Conservation (phyloP, 2,329 filamentous ascomycete genomes). For the Fusarium nurragi region DNA sequence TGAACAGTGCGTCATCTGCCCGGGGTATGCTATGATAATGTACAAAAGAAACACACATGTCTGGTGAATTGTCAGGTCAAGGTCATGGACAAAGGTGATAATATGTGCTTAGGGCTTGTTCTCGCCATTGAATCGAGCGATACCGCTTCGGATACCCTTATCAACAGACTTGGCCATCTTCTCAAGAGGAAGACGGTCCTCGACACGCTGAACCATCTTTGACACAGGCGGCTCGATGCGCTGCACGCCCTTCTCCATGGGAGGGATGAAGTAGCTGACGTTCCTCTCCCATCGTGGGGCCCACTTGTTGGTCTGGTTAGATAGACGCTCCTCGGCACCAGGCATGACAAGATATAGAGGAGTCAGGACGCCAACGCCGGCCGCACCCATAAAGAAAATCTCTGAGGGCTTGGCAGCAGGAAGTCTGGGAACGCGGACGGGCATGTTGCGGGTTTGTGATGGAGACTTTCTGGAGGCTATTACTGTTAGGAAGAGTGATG, state of each 20-base stretch:
- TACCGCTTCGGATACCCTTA: slow-evolving; percentile 57
- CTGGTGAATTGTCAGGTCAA: neutral
- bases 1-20: slow-evolving; percentile 21
- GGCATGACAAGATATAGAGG: slow-evolving; percentile 68
- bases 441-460: slow-evolving; percentile 54
- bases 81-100: neutral
- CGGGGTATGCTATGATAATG: slow-evolving; percentile 36
- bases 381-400: slow-evolving; percentile 62
- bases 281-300: slow-evolving; percentile 69
- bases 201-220: slow-evolving; percentile 57
- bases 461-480: neutral
- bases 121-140: slow-evolving; percentile 52
- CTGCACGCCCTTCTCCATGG: slow-evolving; percentile 58
- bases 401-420: slow-evolving; percentile 60
- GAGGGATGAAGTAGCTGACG: slow-evolving; percentile 62
- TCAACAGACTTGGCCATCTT: slow-evolving; percentile 60
- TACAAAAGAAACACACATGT: slow-evolving; percentile 27
- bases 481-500: slow-evolving; percentile 1
- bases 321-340: slow-evolving; percentile 63
- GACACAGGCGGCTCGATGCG: slow-evolving; percentile 60
- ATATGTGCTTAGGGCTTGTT: slow-evolving; percentile 30
- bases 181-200: slow-evolving; percentile 60
- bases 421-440: slow-evolving; percentile 57
- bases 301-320: slow-evolving; percentile 65
- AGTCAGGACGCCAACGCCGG: slow-evolving; percentile 62